Evolutionary conservation across 495 filamentous ascomycete species (phyloP), one percentile per base, ranked within the genome.

Genomic region (Xylaria longipes): DNA sequence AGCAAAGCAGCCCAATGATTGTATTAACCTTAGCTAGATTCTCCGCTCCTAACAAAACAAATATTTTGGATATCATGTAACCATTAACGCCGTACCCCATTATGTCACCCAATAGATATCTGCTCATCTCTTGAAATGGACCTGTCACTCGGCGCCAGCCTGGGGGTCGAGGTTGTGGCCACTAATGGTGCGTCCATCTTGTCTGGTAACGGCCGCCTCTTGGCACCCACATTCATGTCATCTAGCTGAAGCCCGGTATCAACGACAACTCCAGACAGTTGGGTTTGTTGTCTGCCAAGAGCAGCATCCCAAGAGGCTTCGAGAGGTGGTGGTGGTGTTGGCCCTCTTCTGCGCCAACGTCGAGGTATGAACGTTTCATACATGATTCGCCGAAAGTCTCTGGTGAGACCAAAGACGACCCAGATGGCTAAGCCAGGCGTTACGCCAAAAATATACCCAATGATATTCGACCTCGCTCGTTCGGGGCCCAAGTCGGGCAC

Each of bases 361-460:
- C 68, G 68, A 31, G 72, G 69, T 20, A 74, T 14, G 46, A 74
- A 72, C 0, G 67, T 76, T 25, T 69, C 67, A 35, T 74, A 77
- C 73, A 77, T 77, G 27, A 69, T 75, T 22, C 72, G 63, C 7
- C 75, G 71, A 20, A 75, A 74, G 29, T 71, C 62, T 61, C 65
- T 48, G 5, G 73, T 75, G 54, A 74, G 71, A 41, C 75, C 75
- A 35, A 77, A 77, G 6, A 77, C 71, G 52, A 77, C 62, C 64
- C 65, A 75, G 25, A 77, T 70, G 14, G 73, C 71, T 35, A 77
- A 62, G 14, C 73, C 75, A 12, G 75, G 75, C 9, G 75, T 75
- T 20, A 77, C 73, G 11, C 73, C 75, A 22, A 60, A 73, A 17
- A 73, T 75, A 46, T 77, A 77, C 2, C 75, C 75, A 17, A 75